Evolutionary conservation across 148 eudicot species (phyloP).

Genomic region (Silene uniflora): DNA sequence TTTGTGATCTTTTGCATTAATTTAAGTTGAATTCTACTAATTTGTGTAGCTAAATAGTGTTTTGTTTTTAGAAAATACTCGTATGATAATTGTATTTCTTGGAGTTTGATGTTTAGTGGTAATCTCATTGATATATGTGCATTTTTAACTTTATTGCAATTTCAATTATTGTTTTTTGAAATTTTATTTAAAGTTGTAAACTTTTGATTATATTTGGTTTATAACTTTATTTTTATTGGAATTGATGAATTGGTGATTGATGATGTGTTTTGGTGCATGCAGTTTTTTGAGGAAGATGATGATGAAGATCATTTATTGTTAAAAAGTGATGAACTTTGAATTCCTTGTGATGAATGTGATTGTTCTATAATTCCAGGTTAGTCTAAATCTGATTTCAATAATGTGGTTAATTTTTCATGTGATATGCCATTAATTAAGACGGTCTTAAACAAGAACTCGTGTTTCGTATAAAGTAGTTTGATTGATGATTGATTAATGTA

Average conservation of each 20-base stretch:
- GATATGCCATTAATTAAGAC: too few relatives aligned
- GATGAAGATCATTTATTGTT: conserved; percentile 35
- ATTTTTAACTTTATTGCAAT: background rate
- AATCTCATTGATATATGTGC: conserved; percentile 26
- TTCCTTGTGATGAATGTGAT: background rate
- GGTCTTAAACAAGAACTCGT: too few relatives aligned
- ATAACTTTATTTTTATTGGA: conserved; percentile 1
- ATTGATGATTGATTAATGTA: background rate
- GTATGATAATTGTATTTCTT: background rate
- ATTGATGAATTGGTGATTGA: background rate
- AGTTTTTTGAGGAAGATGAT: conserved; percentile 17
- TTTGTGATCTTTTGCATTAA: background rate
- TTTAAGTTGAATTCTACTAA: conserved; percentile 7
- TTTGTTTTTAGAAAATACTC: background rate
- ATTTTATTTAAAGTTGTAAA: background rate
- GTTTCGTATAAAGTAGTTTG: background rate
- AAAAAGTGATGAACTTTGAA: conserved; percentile 3
- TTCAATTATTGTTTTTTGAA: background rate
- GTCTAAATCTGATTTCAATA: conserved; percentile 5
- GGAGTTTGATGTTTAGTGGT: conserved; percentile 15
- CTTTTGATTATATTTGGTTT: background rate
- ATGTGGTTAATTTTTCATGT: conserved; percentile 14
- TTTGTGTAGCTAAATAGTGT: background rate
- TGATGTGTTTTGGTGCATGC: conserved; percentile 20
- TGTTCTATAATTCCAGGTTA: conserved; percentile 8